Evolutionary conservation across 148 eudicot genomes (phyloP).

Genomic region (Chenopodium berlandieri): DNA sequence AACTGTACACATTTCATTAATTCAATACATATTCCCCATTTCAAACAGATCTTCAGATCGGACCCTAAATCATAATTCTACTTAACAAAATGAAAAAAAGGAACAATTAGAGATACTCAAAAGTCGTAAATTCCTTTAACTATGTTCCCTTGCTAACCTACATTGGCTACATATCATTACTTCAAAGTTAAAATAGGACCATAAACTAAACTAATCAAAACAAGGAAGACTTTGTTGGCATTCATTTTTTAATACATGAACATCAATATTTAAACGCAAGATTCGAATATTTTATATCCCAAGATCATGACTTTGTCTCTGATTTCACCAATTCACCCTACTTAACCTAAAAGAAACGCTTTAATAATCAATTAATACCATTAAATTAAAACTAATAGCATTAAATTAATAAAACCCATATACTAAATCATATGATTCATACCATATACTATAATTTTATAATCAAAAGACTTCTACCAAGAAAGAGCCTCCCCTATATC

Average conservation of each 20-base stretch:
- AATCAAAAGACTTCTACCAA: not conserved
- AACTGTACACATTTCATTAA: too few species aligned
- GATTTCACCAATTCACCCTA: not conserved
- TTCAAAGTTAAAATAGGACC: too few species aligned
- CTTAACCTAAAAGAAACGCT: not conserved
- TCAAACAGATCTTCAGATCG: not conserved
- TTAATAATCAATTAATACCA: not conserved
- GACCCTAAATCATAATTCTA: not conserved
- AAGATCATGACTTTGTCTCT: not conserved
- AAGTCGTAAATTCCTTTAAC: conserved; percentile 8
- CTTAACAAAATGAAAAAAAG: not conserved
- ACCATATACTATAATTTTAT: not conserved
- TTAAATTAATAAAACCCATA: not conserved
- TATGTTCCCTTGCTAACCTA: not conserved
- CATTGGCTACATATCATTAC: not conserved
- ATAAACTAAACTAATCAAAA: conserved; percentile 1
- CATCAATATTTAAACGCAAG: conserved; percentile 2
- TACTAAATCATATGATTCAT: not conserved
- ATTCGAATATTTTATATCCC: not conserved
- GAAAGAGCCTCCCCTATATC: not conserved
- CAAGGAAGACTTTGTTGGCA: not conserved
- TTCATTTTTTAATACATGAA: conserved; percentile 6
- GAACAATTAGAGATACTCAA: not conserved
- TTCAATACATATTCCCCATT: not conserved
- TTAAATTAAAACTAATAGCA: not conserved